A percentile compares a stretch with the other conserved stretches of the same genome.
Evolutionary conservation across 306 rosid species (phyloP).

Genomic region (Acacia crassicarpa): DNA sequence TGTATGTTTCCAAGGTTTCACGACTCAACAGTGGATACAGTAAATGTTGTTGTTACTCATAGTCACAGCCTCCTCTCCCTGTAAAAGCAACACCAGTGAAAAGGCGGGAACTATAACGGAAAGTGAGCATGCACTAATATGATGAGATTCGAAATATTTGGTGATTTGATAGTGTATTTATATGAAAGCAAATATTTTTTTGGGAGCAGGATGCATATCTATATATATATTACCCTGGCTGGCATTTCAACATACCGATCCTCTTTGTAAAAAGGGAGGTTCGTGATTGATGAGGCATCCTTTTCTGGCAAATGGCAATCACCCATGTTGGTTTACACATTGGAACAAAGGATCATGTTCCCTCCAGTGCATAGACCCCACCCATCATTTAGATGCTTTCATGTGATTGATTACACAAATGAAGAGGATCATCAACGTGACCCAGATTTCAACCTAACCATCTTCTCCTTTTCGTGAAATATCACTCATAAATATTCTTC

Average conservation of each 20-base stretch:
- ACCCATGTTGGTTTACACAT: slow-evolving; percentile 10
- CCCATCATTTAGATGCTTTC: slow-evolving; percentile 24
- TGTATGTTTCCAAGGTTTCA: neutral
- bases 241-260: slow-evolving; percentile 17
- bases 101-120: neutral
- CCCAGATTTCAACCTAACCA: neutral
- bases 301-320: slow-evolving; percentile 7
- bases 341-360: slow-evolving; percentile 26
- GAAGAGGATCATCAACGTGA: slow-evolving; percentile 45
- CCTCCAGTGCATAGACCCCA: slow-evolving; percentile 19
- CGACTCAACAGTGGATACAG: neutral
- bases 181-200: neutral
- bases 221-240: neutral
- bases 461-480: slow-evolving; percentile 21
- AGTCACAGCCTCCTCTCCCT: neutral
- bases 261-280: neutral
- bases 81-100: neutral
- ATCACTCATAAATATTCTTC: neutral
- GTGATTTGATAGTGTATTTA: slow-evolving; percentile 16
- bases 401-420: slow-evolving; percentile 32
- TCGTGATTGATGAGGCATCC: neutral
- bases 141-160: neutral
- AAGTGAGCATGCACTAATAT: slow-evolving; percentile 5
- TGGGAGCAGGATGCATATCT: slow-evolving; percentile 12
- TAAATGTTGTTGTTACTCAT: neutral